phyloP scores from a whole-genome alignment of 176 grass and related monocot genomes.

The Tuctoria greenei region DNA sequence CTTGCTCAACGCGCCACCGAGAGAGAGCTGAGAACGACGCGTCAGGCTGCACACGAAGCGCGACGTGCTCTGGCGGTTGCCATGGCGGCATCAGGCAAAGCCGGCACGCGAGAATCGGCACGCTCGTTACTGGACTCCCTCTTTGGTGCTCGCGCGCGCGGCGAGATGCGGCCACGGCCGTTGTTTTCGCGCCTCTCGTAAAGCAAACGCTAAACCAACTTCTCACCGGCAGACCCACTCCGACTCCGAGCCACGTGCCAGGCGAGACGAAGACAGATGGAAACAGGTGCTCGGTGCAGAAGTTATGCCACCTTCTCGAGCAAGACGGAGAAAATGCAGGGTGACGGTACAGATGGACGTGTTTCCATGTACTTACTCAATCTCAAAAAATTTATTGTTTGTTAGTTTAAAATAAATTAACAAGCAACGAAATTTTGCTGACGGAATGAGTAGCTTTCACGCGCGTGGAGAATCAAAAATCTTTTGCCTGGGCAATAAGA shows the following conservation, averaged over 20 bases:
- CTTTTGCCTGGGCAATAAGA: neutral
- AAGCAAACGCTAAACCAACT: constrained; percentile 72
- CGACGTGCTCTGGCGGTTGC: constrained; percentile 20
- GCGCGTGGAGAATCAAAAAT: constrained; percentile 27
- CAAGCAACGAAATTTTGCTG: too few relatives aligned
- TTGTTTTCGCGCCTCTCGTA: constrained; percentile 54
- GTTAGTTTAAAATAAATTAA: too few relatives aligned
- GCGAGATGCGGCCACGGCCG: constrained; percentile 19
- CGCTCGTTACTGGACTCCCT: neutral
- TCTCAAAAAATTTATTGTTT: too few relatives aligned
- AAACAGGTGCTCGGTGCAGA: neutral
- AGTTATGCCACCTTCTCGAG: constrained; percentile 16
- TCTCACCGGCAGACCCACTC: constrained; percentile 35
- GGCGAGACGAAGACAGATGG: neutral
- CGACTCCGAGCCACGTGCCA: neutral
- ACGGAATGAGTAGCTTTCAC: too few relatives aligned
- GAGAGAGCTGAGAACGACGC: neutral
- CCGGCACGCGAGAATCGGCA: neutral
- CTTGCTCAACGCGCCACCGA: neutral
- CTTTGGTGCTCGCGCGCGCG: neutral
- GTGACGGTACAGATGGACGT: too few relatives aligned
- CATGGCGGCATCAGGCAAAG: constrained; percentile 14
- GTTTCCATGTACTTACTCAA: too few relatives aligned
- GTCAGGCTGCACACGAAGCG: neutral
- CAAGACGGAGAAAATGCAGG: neutral